These are phyloP conservation scores for Myxozyma kluyveri DNA, from an alignment of 805 yeast genomes.

Conservation along the genomic window DNA sequence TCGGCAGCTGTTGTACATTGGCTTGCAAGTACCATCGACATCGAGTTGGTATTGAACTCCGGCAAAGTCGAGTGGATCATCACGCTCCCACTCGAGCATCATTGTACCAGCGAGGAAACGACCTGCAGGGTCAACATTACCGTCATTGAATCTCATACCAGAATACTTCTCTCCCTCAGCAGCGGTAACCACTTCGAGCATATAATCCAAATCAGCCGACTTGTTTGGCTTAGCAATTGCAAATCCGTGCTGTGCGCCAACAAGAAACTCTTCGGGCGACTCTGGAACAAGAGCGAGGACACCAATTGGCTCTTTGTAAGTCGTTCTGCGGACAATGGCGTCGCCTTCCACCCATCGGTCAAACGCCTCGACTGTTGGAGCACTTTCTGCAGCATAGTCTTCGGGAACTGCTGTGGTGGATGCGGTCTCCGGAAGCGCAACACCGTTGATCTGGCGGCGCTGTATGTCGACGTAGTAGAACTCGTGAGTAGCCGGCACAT, in stretches of 20 bases:
- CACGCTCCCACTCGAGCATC: slow-evolving; percentile 43
- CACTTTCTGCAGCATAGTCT: slow-evolving; percentile 4
- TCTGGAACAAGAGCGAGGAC: slow-evolving; percentile 62
- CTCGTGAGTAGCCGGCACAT: slow-evolving; percentile 34
- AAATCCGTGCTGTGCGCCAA: slow-evolving; percentile 66
- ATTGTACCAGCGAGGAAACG: slow-evolving; percentile 79
- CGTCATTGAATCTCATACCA: slow-evolving; percentile 71
- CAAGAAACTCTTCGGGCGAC: slow-evolving; percentile 50
- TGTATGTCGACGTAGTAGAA: slow-evolving; percentile 39
- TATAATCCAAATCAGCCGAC: slow-evolving; percentile 9
- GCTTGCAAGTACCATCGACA: slow-evolving; percentile 34
- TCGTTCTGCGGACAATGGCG: slow-evolving; percentile 35
- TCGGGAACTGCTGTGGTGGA: slow-evolving; percentile 6
- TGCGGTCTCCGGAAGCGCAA: slow-evolving; percentile 5
- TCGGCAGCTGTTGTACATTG: slow-evolving; percentile 43
- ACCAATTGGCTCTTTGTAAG: slow-evolving; percentile 49
- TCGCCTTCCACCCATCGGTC: slow-evolving; percentile 19
- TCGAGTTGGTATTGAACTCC: slow-evolving; percentile 56
- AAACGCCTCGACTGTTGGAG: slow-evolving; percentile 30
- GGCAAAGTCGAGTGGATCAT: slow-evolving; percentile 43
- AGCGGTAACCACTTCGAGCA: slow-evolving; percentile 18
- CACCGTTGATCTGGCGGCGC: slow-evolving; percentile 12
- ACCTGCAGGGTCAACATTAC: slow-evolving; percentile 73
- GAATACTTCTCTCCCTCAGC: slow-evolving; percentile 37
- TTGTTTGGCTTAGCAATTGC: slow-evolving; percentile 38